Base-by-base conservation (phyloP, 352 stramenopile species). In the Phytopythium vexans region DNA sequence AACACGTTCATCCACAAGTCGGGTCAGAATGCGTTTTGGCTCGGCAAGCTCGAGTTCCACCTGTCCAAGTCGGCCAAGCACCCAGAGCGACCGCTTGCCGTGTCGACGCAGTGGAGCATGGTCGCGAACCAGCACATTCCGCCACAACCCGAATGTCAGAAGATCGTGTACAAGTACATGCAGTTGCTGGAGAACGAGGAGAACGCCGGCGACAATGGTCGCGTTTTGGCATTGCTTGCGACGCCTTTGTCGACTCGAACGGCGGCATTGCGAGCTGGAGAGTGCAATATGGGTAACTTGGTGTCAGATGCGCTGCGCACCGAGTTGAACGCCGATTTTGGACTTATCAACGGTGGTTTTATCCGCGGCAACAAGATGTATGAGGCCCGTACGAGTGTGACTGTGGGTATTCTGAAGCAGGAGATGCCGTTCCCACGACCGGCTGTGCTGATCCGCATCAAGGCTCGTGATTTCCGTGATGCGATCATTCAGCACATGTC, bases 1-100 rank as follows among this genome's bases (percentile, higher is more conserved):
- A 74, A 86, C 27, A 94, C 87, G 1, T 74, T 97, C 37, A 86
- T 97, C 35, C 89, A 95, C 75, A 97, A 97, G 58, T 94, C 81
- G 37, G 88, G 88, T 7, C 84, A 94, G 57, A 94, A 96, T 52
- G 84, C 75, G 6, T 85, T 92, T 33, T 97, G 86, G 86, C 69
- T 97, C 33, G 88, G 72, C 0, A 78, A 69, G 10, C 72, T 97
- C 31, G 77, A 95, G 49, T 77, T 96, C 49, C 65, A 84, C 31
- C 58, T 96, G 16, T 71, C 54, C 31, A 77, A 81, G 47, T 69
- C 66, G 10, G 14, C 31, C 3, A 41, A 47, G 6, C 52, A 85
- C 38, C 72, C 67, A 4, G 72, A 83, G 38, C 69, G 69, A 15
- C 74, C 75, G 45, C 54, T 88, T 8, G 49, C 53, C 2, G 49